Evolutionary conservation across 495 filamentous ascomycete genomes (phyloP), one percentile per base, ranked within the genome.

Genomic region (Daldinia vernicosa): DNA sequence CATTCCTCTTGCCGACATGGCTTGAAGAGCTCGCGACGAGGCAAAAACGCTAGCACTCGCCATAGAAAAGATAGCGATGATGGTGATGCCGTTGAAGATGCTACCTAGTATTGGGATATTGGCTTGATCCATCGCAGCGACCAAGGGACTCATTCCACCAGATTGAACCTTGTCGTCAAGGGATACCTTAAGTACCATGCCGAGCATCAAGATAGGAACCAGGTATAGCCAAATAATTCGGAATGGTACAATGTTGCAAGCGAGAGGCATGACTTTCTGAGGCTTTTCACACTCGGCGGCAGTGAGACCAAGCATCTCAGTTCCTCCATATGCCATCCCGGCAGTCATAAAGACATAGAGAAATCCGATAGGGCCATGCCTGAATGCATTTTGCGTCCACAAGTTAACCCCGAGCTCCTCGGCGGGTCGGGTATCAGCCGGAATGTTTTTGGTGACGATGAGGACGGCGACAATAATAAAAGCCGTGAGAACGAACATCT

Each of bases 151-250:
- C 72, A 84, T 50, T 71, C 74, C 82, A 58, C 30, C 76, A 78
- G 71, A 80, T 77, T 75, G 19, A 14, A 71, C 43, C 1, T 71
- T 75, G 75, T 55, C 52, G 58, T 53, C 35, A 6, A 69, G 37
- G 64, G 74, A 56, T n/a, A 73, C 39, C 11, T 60, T 33, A 4
- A 82, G 79, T 35, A 89, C 76, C 51, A 89, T 76, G 33, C 87
- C 87, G 24, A 89, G 77, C 57, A 87, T 74, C 65, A 87, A 80
- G 60, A 88, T 79, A 8, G 82, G 82, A 15, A 88, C 69, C 26
- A 89, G 70, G 73, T 94, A 94, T 78, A 95, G 92, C 79, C 93
- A 85, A 39, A 90, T 74, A 70, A 95, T 89, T 53, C 92, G 89
- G 77, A 88, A 91, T 77, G 93, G 92, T 26, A 91, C 90, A 35